Base-by-base conservation (phyloP, 2,329 filamentous ascomycete species). In the Phialophora tarda region DNA sequence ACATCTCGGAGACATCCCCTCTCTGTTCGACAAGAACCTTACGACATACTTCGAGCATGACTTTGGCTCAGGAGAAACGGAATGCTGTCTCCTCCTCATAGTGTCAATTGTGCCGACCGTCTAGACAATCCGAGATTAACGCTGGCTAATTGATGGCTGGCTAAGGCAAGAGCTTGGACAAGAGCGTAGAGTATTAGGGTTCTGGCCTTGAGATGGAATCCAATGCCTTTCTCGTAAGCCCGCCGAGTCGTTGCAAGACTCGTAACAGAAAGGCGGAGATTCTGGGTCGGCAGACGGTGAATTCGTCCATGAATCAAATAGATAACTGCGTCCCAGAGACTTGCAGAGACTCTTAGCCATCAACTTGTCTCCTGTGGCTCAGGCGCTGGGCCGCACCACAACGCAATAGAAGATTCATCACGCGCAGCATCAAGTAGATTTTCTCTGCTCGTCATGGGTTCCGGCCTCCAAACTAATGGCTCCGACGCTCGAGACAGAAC, bases 401-500 rank as follows among this genome's bases (percentile, higher is more conserved):
- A 4, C 21, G 26, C 41, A 28, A 50, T 50, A 17, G 41, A 28
- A 10, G 57, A 50, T 32, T 60, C 57, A 23, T 60, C 57, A 21
- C 26, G 10, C 47, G 21, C 11, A 17, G 34, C 11, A 8, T 61
- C 47, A 21, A 61, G 59, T 24, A 61, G 48, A 26, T 61, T 61
- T 44, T 61, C 59, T 61, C 59, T 61, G 59, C 59, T 61, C 4
- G 59, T 61, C 59, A 61, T 61, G 0, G 59, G 59, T 26, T 61
- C 59, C 51, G 59, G 26, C 47, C 30, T 61, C 59, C 59, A 61
- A n/a, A 24, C n/a, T 4, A 47, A 28, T 14, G 47, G 48, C 24
- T 53, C 44, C n/a, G 59, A 21, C 23, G 28, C 28, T 26, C 32
- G 44, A 24, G 44, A 8, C 12, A 61, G 23, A 23, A 61, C 48